phyloP scores from a whole-genome alignment of 1,284 basidiomycete species.

The Austroboletus olivaceoglutinosus region DNA sequence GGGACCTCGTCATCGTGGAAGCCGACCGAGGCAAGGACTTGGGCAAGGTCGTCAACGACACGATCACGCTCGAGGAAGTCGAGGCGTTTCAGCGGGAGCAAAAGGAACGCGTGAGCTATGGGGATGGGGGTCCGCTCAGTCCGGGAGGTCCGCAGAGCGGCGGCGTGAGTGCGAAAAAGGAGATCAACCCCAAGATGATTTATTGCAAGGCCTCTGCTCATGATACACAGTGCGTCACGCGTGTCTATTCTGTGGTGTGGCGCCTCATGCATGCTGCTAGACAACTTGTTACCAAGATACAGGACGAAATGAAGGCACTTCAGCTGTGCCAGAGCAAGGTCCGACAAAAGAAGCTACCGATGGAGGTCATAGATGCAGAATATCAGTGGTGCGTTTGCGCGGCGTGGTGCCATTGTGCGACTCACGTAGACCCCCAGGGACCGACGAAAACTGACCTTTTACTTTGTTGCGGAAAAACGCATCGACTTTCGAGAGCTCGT shows the following conservation, averaged over 20 bases:
- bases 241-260: not conserved
- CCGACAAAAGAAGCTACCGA: conserved; percentile 87
- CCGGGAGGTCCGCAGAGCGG: conserved; percentile 40
- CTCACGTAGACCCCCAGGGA: conserved; percentile 59
- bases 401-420: not conserved
- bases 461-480: conserved; percentile 93
- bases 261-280: conserved; percentile 36
- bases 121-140: conserved; percentile 53
- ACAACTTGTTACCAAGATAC: conserved; percentile 73
- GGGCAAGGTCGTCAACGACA: conserved; percentile 87
- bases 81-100: conserved; percentile 74
- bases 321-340: conserved; percentile 91
- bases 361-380: conserved; percentile 98
- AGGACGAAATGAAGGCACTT: conserved; percentile 91
- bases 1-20: conserved; percentile 95
- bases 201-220: conserved; percentile 87
- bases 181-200: conserved; percentile 95
- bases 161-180: conserved; percentile 59
- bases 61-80: conserved; percentile 88
- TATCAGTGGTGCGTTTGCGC: conserved; percentile 80
- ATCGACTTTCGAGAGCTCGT: conserved; percentile 98
- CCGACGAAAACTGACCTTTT: conserved; percentile 96
- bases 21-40: conserved; percentile 94
- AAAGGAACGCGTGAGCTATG: conserved; percentile 41
- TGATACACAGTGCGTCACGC: conserved; percentile 74